A percentile compares a stretch with the other conserved stretches of the same genome.
These are phyloP conservation scores for Penicillium verrucosum DNA, from an alignment of 2,329 filamentous ascomycete species.

Conservation along the genomic window DNA sequence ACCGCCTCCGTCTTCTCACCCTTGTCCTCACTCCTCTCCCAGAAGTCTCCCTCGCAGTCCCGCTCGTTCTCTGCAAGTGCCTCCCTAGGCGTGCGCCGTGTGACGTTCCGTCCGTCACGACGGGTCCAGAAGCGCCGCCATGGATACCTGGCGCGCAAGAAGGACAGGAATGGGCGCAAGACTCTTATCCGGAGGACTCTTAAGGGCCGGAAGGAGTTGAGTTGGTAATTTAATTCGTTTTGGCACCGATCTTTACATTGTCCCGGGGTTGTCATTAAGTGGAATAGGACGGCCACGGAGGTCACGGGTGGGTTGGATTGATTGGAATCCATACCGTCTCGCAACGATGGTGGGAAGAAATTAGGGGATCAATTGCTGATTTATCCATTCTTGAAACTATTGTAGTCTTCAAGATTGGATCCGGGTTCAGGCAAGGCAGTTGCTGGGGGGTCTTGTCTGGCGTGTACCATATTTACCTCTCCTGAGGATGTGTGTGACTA, in stretches of 20 bases:
- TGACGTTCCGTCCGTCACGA: conserved; percentile 60
- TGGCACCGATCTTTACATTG: not conserved
- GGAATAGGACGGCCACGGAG: not conserved
- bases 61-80: conserved; percentile 46
- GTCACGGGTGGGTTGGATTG: not conserved
- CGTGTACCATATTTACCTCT: conserved; percentile 24
- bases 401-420: not conserved
- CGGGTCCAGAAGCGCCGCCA: conserved; percentile 60
- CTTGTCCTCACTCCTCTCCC: conserved; percentile 21
- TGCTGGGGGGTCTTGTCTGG: conserved; percentile 12
- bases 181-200: conserved; percentile 52
- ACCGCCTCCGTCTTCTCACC: conserved; percentile 14
- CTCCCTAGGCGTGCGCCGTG: conserved; percentile 44
- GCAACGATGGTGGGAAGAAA: not conserved
- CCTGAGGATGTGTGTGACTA: conserved; percentile 15
- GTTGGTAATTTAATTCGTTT: conserved; percentile 42
- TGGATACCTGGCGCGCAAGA: conserved; percentile 56
- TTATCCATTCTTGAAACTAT: not conserved
- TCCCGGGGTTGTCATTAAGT: not conserved
- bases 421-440: conserved; percentile 1
- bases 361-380: not conserved
- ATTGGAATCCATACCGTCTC: not conserved
- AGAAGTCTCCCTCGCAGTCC: conserved; percentile 29
- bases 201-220: conserved; percentile 53
- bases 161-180: conserved; percentile 53